A percentile compares a stretch with the other conserved stretches of the same genome.
These are phyloP conservation scores for Trichophyton verrucosum DNA, from an alignment of 2,329 filamentous ascomycete genomes.

Conservation along the genomic window DNA sequence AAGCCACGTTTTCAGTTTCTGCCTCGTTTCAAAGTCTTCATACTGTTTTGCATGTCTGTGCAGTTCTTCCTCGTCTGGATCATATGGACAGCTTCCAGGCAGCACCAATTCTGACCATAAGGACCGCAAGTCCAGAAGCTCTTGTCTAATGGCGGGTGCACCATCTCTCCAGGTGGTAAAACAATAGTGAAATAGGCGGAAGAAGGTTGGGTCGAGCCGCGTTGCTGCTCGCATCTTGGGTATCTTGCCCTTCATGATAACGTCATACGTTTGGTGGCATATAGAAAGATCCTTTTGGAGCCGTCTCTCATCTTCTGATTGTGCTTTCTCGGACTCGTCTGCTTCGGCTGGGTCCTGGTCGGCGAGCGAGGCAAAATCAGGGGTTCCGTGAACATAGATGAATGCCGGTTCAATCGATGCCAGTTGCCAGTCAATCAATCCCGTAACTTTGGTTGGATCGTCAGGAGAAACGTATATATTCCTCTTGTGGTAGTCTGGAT, in stretches of 20 bases:
- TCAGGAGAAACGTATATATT: slow-evolving; percentile 24
- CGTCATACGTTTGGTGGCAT: background rate
- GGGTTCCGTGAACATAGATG: slow-evolving; percentile 16
- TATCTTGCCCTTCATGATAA: background rate
- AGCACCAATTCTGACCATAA: background rate
- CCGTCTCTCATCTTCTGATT: background rate
- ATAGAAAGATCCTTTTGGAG: background rate
- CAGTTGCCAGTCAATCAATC: slow-evolving; percentile 26
- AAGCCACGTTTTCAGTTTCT: background rate
- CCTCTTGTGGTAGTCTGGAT: slow-evolving; percentile 23
- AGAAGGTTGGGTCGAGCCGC: background rate
- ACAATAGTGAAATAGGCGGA: background rate
- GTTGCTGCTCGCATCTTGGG: background rate
- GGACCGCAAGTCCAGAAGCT: background rate
- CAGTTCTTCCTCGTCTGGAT: background rate
- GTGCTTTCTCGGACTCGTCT: too few relatives aligned
- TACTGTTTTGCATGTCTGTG: background rate
- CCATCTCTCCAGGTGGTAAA: background rate
- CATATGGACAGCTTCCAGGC: background rate
- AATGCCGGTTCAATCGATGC: slow-evolving; percentile 20
- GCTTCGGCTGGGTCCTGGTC: too few relatives aligned
- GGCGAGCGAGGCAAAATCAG: slow-evolving; percentile 12
- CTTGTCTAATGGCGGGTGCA: background rate
- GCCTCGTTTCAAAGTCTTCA: background rate
- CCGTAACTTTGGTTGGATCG: slow-evolving; percentile 21